These are phyloP conservation scores for Fagopyrum homotropicum DNA, from an alignment of 148 eudicot species.

Conservation along the genomic window DNA sequence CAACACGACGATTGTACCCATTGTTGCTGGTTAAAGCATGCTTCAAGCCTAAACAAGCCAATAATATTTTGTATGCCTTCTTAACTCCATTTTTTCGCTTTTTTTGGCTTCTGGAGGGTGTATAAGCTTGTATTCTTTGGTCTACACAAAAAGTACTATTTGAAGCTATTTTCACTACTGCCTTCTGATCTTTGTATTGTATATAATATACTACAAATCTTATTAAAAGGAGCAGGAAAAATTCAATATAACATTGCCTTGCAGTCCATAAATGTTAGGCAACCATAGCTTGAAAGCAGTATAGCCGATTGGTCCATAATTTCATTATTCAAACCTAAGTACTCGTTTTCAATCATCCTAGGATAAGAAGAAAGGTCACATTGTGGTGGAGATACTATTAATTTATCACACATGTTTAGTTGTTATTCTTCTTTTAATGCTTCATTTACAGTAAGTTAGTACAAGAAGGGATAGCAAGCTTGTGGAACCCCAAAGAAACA, in stretches of 20 bases:
- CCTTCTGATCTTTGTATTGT: background rate
- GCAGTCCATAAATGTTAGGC: slow-evolving; percentile 93
- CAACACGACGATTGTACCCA: slow-evolving; percentile 77
- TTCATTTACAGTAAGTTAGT: no score
- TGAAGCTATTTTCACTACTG: background rate
- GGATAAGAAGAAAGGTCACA: slow-evolving; percentile 13
- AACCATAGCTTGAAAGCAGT: slow-evolving; percentile 78
- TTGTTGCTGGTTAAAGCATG: slow-evolving; percentile 69
- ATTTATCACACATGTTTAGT: no score
- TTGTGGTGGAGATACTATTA: no score
- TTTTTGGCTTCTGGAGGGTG: slow-evolving; percentile 31
- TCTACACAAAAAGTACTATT: slow-evolving; percentile 35
- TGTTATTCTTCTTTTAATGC: no score
- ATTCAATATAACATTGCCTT: slow-evolving; percentile 44
- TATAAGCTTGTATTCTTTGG: slow-evolving; percentile 81
- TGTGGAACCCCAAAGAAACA: no score
- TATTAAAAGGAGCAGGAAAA: background rate
- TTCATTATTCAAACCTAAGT: slow-evolving; percentile 86
- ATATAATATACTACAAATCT: background rate
- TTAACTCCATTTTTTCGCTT: slow-evolving; percentile 23
- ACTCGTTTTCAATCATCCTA: slow-evolving; percentile 93
- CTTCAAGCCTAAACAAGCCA: slow-evolving; percentile 93
- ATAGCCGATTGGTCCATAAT: slow-evolving; percentile 97
- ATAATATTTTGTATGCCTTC: slow-evolving; percentile 62
- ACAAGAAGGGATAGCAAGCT: no score